Evolutionary conservation across 805 yeast genomes (phyloP).

Genomic region (Tetrapisispora namnaoensis): DNA sequence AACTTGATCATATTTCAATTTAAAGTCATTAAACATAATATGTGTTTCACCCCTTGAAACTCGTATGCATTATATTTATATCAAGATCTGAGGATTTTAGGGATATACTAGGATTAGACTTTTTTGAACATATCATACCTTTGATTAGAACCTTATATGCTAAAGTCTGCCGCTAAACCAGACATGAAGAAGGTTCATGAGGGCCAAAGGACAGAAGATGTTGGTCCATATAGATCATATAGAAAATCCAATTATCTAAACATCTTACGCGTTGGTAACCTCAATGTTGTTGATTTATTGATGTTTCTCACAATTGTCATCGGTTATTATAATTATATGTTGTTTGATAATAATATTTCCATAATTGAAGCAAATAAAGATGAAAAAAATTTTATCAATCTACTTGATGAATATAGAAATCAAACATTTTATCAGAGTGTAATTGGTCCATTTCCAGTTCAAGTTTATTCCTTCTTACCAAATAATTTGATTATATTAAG

Average conservation of each 20-base stretch:
- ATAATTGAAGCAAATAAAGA: not conserved
- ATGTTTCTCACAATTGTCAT: not conserved
- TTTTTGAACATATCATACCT: too few relatives aligned
- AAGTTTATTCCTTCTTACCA: constrained; percentile 12
- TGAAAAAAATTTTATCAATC: constrained; percentile 8
- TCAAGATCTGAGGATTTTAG: too few relatives aligned
- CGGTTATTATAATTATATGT: not conserved
- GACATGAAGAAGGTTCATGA: not conserved
- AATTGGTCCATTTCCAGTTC: constrained; percentile 19
- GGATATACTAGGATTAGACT: too few relatives aligned
- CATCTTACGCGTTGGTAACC: not conserved
- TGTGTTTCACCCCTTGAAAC: too few relatives aligned
- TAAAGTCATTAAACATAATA: too few relatives aligned
- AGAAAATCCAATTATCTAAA: not conserved
- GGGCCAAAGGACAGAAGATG: not conserved
- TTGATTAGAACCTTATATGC: not conserved
- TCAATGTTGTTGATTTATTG: not conserved
- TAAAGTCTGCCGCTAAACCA: not conserved
- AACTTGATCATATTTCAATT: too few relatives aligned
- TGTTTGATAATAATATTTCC: not conserved
- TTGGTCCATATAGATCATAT: not conserved
- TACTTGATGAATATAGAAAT: constrained; percentile 7
- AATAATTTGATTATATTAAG: constrained; percentile 5
- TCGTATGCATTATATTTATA: too few relatives aligned
- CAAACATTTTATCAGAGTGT: constrained; percentile 12